These are phyloP conservation scores for Aristolochia californica DNA, from an alignment of 164 flowering plant species.

Conservation along the genomic window DNA sequence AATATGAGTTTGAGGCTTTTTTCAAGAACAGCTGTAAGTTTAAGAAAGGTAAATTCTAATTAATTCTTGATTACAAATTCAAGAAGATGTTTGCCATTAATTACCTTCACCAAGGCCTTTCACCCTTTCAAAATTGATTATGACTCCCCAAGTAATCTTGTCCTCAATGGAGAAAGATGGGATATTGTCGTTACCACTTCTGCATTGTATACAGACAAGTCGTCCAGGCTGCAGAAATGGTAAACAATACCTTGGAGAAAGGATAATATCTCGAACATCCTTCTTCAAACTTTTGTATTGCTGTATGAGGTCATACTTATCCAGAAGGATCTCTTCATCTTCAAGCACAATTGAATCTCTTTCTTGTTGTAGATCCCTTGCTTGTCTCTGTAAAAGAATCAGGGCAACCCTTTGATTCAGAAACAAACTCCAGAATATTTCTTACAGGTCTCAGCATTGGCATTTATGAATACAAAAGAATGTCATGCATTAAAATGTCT, in stretches of 20 bases:
- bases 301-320: slow-evolving; percentile 58
- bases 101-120: slow-evolving; percentile 63
- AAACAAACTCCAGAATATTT: neutral
- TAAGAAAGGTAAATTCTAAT: no score
- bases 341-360: slow-evolving; percentile 84
- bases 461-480: slow-evolving; percentile 6
- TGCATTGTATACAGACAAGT: slow-evolving; percentile 53
- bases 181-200: slow-evolving; percentile 33
- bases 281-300: slow-evolving; percentile 69
- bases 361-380: slow-evolving; percentile 66
- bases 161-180: slow-evolving; percentile 59
- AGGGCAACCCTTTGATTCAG: neutral
- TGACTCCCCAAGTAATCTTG: slow-evolving; percentile 81
- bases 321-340: slow-evolving; percentile 79
- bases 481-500: neutral
- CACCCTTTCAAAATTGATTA: slow-evolving; percentile 65
- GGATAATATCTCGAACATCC: slow-evolving; percentile 62
- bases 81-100: neutral
- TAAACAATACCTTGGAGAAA: slow-evolving; percentile 75
- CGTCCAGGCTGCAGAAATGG: slow-evolving; percentile 90
- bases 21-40: no score
- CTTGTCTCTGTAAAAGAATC: slow-evolving; percentile 59
- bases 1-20: no score
- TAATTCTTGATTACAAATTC: neutral
- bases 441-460: neutral